Base-by-base conservation (phyloP, 345 rosid genomes). In the Aethionema arabicum region DNA sequence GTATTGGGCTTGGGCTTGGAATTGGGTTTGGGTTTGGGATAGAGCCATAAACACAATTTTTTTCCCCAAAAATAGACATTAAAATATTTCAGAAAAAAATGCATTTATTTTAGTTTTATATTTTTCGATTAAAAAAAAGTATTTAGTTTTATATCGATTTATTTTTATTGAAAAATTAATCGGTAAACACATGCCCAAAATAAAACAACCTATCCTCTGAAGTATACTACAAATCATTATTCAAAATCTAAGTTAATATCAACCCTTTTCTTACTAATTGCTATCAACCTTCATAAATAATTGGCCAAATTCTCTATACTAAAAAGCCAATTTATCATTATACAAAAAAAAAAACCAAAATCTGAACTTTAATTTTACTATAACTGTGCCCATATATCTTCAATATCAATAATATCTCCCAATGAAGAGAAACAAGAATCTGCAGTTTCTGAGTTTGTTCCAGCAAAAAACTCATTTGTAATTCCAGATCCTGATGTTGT, bases 391-490 rank as follows among this genome's bases (percentile, higher is more conserved):
- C 76, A 83, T 53, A 73, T 76, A 9, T 66, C 74, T 42, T 74
- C 82, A 14, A 80, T 77, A 4, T 77, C 83, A 2, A 43, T 32
- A 32, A 72, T 65, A 27, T 64, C 76, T 4, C 66, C 76, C 61
- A 72, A 43, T 4, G 66, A 66, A 0, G 82, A 81, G 65, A 79
- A 81, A 54, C 69, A 80, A 31, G 76, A 66, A 40, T 74, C 87
- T 39, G 47, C 74, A 21, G 80, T 73, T 11, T 80, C 80, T 3
- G 78, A 74, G 32, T 73, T 72, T 32, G 61, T 65, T 7, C 65
- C 68, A 3, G 57, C 3, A 11, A 8, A 48, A 43, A 71, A 8
- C 56, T 71, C 75, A n/a, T 21, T 66, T 0, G 72, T 61, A 27
- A 70, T 51, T 21, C 44, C 65, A 1, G 72, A 66, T 12, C 76